Conservation (phyloP, 495 filamentous ascomycete species). For the Xylaria bambusicola region DNA sequence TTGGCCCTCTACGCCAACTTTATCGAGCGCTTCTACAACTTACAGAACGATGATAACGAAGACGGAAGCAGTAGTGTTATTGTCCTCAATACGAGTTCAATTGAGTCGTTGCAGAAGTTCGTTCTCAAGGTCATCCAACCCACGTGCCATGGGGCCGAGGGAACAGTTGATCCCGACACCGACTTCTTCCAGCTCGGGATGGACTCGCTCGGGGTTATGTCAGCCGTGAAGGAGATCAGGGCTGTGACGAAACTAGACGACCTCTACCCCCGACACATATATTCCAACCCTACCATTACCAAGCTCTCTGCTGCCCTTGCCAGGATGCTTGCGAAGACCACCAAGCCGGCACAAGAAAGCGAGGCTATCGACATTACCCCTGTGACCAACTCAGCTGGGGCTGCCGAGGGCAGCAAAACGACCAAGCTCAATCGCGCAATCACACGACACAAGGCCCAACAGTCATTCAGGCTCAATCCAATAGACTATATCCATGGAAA, state of each 20-base stretch:
- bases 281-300: constrained; percentile 33
- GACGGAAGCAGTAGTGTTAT: constrained; percentile 5
- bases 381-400: background rate
- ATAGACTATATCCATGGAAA: constrained; percentile 34
- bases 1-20: constrained; percentile 38
- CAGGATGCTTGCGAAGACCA: constrained; percentile 16
- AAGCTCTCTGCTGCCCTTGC: constrained; percentile 27
- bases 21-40: constrained; percentile 35
- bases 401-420: constrained; percentile 1
- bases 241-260: constrained; percentile 28
- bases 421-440: constrained; percentile 21
- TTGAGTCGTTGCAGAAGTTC: constrained; percentile 18
- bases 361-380: too few species aligned
- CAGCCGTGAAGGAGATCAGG: constrained; percentile 28
- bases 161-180: constrained; percentile 20
- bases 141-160: constrained; percentile 21
- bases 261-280: constrained; percentile 32
- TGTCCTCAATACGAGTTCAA: constrained; percentile 23
- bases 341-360: constrained; percentile 6
- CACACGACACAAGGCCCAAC: constrained; percentile 23
- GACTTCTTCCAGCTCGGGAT: constrained; percentile 35
- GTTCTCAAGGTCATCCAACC: constrained; percentile 22
- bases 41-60: constrained; percentile 19
- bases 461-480: constrained; percentile 31
- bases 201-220: constrained; percentile 34